These are phyloP conservation scores for Candida silvatica DNA, from an alignment of 805 yeast genomes.

Conservation along the genomic window DNA sequence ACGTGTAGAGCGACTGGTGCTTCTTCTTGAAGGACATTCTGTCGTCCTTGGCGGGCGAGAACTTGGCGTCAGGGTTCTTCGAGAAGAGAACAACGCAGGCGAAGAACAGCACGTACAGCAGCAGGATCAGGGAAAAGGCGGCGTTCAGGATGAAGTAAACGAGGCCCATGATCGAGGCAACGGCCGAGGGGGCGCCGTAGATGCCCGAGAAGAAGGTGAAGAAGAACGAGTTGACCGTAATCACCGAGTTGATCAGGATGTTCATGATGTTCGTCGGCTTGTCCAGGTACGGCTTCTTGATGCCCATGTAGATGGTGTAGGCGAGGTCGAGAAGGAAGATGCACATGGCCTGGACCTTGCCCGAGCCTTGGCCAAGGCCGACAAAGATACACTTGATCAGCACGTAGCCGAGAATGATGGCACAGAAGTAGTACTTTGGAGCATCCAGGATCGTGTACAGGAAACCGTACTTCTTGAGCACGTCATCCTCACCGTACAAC, in stretches of 20 bases:
- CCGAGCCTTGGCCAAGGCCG: conserved; percentile 71
- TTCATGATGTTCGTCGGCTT: conserved; percentile 72
- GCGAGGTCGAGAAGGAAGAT: conserved; percentile 69
- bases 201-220: conserved; percentile 81
- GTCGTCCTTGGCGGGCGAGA: conserved; percentile 85
- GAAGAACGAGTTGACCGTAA: conserved; percentile 70
- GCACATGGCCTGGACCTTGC: conserved; percentile 73
- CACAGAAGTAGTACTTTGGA: conserved; percentile 74
- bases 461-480: conserved; percentile 77
- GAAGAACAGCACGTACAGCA: conserved; percentile 62
- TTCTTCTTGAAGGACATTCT: conserved; percentile 76
- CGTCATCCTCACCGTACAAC: conserved; percentile 66
- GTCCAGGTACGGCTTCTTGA: conserved; percentile 69
- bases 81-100: conserved; percentile 55
- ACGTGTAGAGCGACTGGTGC: conserved; percentile 5
- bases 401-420: conserved; percentile 49
- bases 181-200: conserved; percentile 73
- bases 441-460: conserved; percentile 87
- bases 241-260: conserved; percentile 64
- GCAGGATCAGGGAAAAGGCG: conserved; percentile 69
- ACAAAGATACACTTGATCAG: conserved; percentile 66
- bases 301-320: conserved; percentile 56
- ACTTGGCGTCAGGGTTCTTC: conserved; percentile 83
- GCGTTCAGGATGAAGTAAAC: conserved; percentile 84
- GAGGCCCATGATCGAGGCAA: conserved; percentile 85